These are phyloP conservation scores for Colletotrichum acutatum DNA, from an alignment of 2,329 filamentous ascomycete species.

Conservation along the genomic window DNA sequence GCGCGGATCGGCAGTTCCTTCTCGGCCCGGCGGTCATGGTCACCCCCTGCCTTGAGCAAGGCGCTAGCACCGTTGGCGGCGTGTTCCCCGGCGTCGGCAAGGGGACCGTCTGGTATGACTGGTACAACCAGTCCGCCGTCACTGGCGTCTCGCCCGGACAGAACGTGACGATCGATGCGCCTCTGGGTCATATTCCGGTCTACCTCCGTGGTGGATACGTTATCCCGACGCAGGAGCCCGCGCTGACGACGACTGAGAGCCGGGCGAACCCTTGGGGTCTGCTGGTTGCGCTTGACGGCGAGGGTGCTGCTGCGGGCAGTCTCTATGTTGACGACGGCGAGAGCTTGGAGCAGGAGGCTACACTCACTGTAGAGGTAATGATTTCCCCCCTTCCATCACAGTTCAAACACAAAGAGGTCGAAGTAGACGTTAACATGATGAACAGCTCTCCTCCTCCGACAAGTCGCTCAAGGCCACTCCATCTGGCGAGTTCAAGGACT, in stretches of 20 bases:
- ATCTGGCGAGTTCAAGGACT: constrained; percentile 64
- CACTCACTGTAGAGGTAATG: constrained; percentile 61
- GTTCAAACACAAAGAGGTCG: neutral
- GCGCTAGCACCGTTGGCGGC: constrained; percentile 69
- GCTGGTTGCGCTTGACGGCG: constrained; percentile 67
- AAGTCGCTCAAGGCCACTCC: constrained; percentile 59
- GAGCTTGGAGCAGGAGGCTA: constrained; percentile 60
- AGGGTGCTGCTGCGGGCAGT: constrained; percentile 67
- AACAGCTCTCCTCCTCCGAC: constrained; percentile 54
- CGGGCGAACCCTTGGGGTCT: constrained; percentile 75
- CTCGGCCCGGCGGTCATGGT: constrained; percentile 75
- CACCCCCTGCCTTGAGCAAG: constrained; percentile 73
- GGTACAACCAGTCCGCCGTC: constrained; percentile 75
- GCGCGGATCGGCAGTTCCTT: constrained; percentile 77
- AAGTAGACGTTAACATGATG: neutral
- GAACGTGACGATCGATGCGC: constrained; percentile 35
- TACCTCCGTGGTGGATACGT: constrained; percentile 76
- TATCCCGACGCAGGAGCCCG: constrained; percentile 75
- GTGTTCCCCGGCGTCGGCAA: constrained; percentile 71
- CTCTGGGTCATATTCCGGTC: constrained; percentile 70
- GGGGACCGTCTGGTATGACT: constrained; percentile 77
- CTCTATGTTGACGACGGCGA: constrained; percentile 83
- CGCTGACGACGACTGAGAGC: constrained; percentile 72
- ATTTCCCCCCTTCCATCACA: neutral
- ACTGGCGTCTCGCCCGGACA: constrained; percentile 50